phyloP scores from a whole-genome alignment of 306 rosid species.

The Begonia masoniana region DNA sequence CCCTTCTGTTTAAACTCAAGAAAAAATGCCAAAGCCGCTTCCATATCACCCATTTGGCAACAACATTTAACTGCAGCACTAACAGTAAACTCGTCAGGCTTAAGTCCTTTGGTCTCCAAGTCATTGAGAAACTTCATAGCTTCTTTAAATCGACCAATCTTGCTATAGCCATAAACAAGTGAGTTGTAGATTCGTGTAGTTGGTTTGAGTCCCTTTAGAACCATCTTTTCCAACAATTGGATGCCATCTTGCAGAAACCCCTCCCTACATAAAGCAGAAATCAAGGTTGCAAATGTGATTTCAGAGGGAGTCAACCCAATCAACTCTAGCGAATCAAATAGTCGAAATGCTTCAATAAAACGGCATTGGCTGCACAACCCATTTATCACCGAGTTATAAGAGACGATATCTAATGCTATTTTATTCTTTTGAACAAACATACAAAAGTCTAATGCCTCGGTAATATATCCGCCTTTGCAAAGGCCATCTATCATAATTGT shows the following conservation, averaged over 20 bases:
- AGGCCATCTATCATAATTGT: constrained; percentile 48
- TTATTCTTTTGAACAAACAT: constrained; percentile 37
- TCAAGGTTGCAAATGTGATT: constrained; percentile 62
- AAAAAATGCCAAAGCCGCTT: constrained; percentile 57
- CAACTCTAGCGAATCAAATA: constrained; percentile 70
- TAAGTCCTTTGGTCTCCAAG: constrained; percentile 27
- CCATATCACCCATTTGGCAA: constrained; percentile 69
- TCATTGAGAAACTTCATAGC: constrained; percentile 42
- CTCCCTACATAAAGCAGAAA: constrained; percentile 54
- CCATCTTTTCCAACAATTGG: constrained; percentile 50
- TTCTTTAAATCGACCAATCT: constrained; percentile 46
- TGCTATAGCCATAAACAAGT: constrained; percentile 46
- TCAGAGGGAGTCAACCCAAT: constrained; percentile 49
- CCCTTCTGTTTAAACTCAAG: constrained; percentile 34
- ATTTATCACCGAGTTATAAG: constrained; percentile 56
- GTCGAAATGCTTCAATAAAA: constrained; percentile 67
- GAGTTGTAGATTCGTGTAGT: constrained; percentile 61
- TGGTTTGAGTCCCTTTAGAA: constrained; percentile 52
- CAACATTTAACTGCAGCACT: constrained; percentile 61
- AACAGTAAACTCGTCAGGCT: constrained; percentile 50
- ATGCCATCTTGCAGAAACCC: constrained; percentile 60
- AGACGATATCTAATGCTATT: constrained; percentile 39
- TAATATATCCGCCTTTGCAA: constrained; percentile 55
- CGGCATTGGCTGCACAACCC: constrained; percentile 63
- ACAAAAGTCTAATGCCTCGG: constrained; percentile 66